Conservation (phyloP, 2,329 filamentous ascomycete species). For the Fusarium zealandicum region DNA sequence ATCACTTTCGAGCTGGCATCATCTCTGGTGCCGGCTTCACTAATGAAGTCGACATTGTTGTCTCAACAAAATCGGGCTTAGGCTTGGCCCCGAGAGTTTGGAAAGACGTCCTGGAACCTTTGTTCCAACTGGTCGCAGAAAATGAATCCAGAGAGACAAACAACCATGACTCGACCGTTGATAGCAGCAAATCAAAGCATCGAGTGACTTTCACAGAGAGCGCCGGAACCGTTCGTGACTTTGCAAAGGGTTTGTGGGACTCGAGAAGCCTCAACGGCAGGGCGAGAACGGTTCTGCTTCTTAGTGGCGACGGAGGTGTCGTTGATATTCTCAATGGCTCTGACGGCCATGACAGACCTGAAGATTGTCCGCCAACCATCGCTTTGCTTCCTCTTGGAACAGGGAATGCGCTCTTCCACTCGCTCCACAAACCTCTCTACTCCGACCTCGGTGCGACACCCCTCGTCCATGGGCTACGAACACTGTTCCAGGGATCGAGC, state of each 20-base stretch:
- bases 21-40: constrained; percentile 28
- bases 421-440: constrained; percentile 66
- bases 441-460: constrained; percentile 47
- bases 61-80: constrained; percentile 72
- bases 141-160: background rate
- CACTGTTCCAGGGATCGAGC: constrained; percentile 65
- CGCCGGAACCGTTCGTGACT: constrained; percentile 67
- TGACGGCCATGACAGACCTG: constrained; percentile 31
- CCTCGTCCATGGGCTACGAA: constrained; percentile 60
- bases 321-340: constrained; percentile 80
- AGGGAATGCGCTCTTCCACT: constrained; percentile 70
- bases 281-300: constrained; percentile 69
- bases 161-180: background rate
- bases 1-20: constrained; percentile 43
- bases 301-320: constrained; percentile 88
- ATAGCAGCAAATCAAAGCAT: constrained; percentile 7
- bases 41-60: constrained; percentile 65
- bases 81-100: constrained; percentile 65
- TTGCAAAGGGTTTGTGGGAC: constrained; percentile 57
- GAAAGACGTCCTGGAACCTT: constrained; percentile 60
- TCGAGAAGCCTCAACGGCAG: constrained; percentile 43
- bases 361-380: constrained; percentile 51
- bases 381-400: constrained; percentile 68
- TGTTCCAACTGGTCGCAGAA: constrained; percentile 55
- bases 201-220: constrained; percentile 68